A percentile compares a stretch with the other conserved stretches of the same genome.
These are phyloP conservation scores for Biscogniauxia mediterranea DNA, from an alignment of 2,329 filamentous ascomycete genomes.

Conservation along the genomic window DNA sequence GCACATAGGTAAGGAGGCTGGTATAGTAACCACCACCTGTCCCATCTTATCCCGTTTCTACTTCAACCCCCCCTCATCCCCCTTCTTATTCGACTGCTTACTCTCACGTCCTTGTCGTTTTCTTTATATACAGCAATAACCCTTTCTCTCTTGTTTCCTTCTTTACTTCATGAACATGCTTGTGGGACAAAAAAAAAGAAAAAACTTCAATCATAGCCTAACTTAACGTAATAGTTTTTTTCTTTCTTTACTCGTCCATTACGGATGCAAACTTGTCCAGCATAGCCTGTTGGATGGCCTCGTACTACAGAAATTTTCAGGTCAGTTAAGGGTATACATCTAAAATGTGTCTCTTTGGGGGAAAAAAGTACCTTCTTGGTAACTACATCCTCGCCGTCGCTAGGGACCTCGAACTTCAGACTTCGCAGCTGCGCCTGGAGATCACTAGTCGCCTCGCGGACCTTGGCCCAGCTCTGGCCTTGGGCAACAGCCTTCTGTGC, in stretches of 20 bases:
- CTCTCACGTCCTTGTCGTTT: too few species aligned
- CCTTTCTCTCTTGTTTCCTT: background rate
- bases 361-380: slow-evolving; percentile 70
- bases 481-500: slow-evolving; percentile 91
- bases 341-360: background rate
- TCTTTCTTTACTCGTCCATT: slow-evolving; percentile 73
- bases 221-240: background rate
- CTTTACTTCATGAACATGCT: background rate
- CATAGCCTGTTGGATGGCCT: slow-evolving; percentile 87
- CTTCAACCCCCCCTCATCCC: background rate
- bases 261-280: slow-evolving; percentile 97
- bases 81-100: too few species aligned
- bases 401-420: slow-evolving; percentile 96
- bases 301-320: slow-evolving; percentile 63
- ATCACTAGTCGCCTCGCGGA: slow-evolving; percentile 84
- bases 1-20: background rate
- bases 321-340: background rate
- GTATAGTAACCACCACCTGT: background rate
- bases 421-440: slow-evolving; percentile 81
- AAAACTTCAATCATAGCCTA: background rate
- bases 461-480: slow-evolving; percentile 88
- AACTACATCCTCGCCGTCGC: slow-evolving; percentile 77
- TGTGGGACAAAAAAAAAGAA: background rate
- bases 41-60: background rate
- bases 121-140: too few species aligned